A percentile compares a stretch with the other conserved stretches of the same genome.
phyloP scores from a whole-genome alignment of 371 early-diverging fungal genomes.

The Gilbertella persicaria region DNA sequence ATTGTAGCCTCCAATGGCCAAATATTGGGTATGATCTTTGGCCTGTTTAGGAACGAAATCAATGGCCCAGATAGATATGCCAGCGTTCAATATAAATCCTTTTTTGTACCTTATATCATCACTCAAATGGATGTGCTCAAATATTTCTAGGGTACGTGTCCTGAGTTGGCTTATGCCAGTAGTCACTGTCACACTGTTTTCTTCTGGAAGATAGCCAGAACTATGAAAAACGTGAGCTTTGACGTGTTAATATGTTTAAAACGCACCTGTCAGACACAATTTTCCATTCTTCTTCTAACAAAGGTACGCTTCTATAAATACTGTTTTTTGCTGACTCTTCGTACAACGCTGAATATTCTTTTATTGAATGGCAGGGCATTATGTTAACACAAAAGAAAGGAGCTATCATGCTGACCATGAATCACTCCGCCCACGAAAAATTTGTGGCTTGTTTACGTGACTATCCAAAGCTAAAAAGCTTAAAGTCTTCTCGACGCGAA shows the following conservation, averaged over 20 bases:
- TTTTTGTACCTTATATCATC: slow-evolving; percentile 19
- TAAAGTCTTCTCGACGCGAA: neutral
- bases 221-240: neutral
- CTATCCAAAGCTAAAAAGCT: neutral
- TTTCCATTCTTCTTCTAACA: slow-evolving; percentile 16
- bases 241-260: neutral
- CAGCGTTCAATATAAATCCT: slow-evolving; percentile 53
- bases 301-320: neutral
- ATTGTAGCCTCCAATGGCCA: slow-evolving; percentile 65
- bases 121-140: slow-evolving; percentile 18
- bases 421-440: neutral
- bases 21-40: slow-evolving; percentile 46
- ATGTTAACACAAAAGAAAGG: neutral
- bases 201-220: slow-evolving; percentile 24
- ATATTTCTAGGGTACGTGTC: slow-evolving; percentile 3
- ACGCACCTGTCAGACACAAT: slow-evolving; percentile 6
- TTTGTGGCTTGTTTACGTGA: slow-evolving; percentile 14
- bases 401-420: neutral
- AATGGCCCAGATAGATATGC: slow-evolving; percentile 66
- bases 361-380: neutral
- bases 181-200: slow-evolving; percentile 7
- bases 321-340: neutral
- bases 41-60: slow-evolving; percentile 57
- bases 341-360: slow-evolving; percentile 1
- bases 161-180: slow-evolving; percentile 19